Evolutionary conservation across 2,329 filamentous ascomycete genomes (phyloP).

Genomic region (Fusarium verrucosum): DNA sequence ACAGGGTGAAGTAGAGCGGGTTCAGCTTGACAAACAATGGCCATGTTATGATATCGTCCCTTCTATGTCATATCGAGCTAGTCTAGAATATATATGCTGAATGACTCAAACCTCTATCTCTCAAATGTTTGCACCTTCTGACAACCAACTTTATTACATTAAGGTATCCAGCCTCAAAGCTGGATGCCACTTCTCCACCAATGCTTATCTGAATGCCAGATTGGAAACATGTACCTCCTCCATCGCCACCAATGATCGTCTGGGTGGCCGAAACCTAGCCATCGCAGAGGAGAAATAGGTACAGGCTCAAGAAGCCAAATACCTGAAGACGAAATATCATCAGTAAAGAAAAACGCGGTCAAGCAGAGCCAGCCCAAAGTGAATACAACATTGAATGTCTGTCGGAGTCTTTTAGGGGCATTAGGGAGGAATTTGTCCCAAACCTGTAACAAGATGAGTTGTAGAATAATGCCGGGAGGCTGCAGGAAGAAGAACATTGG

Average conservation of each 20-base stretch:
- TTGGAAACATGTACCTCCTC: constrained; percentile 61
- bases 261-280: constrained; percentile 68
- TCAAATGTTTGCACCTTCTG: background rate
- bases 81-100: background rate
- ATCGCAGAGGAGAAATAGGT: constrained; percentile 76
- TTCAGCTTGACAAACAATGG: background rate
- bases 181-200: constrained; percentile 66
- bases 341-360: constrained; percentile 72
- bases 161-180: constrained; percentile 35
- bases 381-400: constrained; percentile 68
- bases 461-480: constrained; percentile 69
- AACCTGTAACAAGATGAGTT: constrained; percentile 55
- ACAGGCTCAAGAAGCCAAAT: constrained; percentile 85
- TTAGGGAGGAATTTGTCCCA: constrained; percentile 51
- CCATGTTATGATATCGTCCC: background rate
- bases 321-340: constrained; percentile 79
- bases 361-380: constrained; percentile 72
- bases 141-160: background rate
- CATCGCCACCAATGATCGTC: constrained; percentile 76
- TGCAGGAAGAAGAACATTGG: constrained; percentile 78
- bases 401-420: constrained; percentile 58
- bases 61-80: background rate
- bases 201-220: constrained; percentile 65
- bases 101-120: background rate
- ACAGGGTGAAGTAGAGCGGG: background rate